These are phyloP conservation scores for Naganishia liquefaciens DNA, from an alignment of 1,284 basidiomycete species.

Conservation along the genomic window DNA sequence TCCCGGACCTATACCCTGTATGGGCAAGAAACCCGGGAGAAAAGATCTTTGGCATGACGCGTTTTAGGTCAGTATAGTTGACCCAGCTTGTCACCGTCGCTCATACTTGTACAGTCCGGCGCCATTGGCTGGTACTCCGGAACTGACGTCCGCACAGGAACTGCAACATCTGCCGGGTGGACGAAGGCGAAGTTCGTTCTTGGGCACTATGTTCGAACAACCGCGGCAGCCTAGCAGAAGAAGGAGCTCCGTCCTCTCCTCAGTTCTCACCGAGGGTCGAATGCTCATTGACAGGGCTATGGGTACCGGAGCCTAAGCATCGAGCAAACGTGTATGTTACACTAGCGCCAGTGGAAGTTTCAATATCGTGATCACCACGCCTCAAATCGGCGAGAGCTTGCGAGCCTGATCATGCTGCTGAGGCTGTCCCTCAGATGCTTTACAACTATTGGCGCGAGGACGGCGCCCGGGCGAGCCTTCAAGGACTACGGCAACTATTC, in stretches of 20 bases:
- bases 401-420: too few relatives aligned
- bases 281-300: constrained; percentile 1
- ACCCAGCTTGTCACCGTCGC: not conserved
- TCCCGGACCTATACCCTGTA: constrained; percentile 53
- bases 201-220: not conserved
- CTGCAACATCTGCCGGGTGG: not conserved
- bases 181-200: constrained; percentile 14
- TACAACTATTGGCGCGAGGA: too few relatives aligned
- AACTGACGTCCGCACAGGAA: constrained; percentile 1
- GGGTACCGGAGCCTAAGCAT: not conserved
- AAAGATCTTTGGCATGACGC: constrained; percentile 66
- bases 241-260: constrained; percentile 3
- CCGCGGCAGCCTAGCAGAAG: not conserved
- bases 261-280: constrained; percentile 3
- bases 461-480: too few relatives aligned
- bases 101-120: not conserved
- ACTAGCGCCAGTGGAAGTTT: too few relatives aligned
- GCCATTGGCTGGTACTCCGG: constrained; percentile 8
- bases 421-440: too few relatives aligned
- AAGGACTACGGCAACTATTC: too few relatives aligned
- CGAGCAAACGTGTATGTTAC: too few relatives aligned
- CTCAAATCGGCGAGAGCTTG: too few relatives aligned
- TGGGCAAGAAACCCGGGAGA: constrained; percentile 65
- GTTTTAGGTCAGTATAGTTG: constrained; percentile 32
- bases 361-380: too few relatives aligned